Evolutionary conservation across 2,329 filamentous ascomycete genomes (phyloP).

Genomic region (Chaetomiaceae sp.): DNA sequence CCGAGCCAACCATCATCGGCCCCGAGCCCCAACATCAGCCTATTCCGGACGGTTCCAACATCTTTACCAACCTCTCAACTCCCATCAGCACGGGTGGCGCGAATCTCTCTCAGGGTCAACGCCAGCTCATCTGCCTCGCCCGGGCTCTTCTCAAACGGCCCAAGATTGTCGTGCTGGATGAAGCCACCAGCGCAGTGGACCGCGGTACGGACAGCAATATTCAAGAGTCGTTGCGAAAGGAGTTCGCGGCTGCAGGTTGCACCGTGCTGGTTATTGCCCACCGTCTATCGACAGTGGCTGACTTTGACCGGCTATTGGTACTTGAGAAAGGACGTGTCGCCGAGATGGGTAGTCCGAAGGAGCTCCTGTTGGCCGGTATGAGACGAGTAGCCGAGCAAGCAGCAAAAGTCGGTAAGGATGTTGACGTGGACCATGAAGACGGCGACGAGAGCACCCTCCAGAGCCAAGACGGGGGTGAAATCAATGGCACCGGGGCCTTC

Average conservation of each 20-base stretch:
- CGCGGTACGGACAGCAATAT: conserved; percentile 53
- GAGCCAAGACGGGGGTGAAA: neutral
- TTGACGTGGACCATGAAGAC: neutral
- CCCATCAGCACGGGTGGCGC: conserved; percentile 32
- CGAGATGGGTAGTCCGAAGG: conserved; percentile 37
- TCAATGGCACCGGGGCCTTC: conserved; percentile 27
- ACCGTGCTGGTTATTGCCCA: conserved; percentile 48
- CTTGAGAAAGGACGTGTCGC: conserved; percentile 45
- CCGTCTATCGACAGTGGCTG: conserved; percentile 43
- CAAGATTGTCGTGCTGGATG: conserved; percentile 41
- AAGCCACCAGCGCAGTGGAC: conserved; percentile 50
- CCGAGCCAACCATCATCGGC: conserved; percentile 21
- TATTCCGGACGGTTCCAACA: conserved; percentile 21
- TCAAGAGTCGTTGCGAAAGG: conserved; percentile 50
- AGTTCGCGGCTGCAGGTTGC: conserved; percentile 45
- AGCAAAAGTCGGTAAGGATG: neutral
- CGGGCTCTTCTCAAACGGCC: conserved; percentile 40
- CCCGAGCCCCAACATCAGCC: neutral
- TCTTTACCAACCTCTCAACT: conserved; percentile 33
- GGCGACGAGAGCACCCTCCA: conserved; percentile 12
- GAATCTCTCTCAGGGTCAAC: conserved; percentile 44
- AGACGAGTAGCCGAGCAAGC: conserved; percentile 15
- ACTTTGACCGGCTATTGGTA: conserved; percentile 49
- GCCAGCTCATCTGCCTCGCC: conserved; percentile 46
- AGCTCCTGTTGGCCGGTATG: conserved; percentile 39